Evolutionary conservation across 2,329 filamentous ascomycete genomes (phyloP).

Genomic region (Nemania diffusa): DNA sequence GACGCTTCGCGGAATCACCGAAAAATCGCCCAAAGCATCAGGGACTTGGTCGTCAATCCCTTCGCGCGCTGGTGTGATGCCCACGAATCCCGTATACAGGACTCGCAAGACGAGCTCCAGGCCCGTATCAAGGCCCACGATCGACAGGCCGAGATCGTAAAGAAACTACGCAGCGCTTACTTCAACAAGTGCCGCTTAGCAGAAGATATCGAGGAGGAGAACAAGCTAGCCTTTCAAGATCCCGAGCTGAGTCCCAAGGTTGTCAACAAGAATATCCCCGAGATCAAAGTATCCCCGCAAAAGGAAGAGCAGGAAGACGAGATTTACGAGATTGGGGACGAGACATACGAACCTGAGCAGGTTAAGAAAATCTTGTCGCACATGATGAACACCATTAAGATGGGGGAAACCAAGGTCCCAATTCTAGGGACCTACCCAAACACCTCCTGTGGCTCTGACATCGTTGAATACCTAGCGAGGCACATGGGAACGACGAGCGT

Average conservation of each 20-base stretch:
- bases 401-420: conserved; percentile 92
- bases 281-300: conserved; percentile 85
- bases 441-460: conserved; percentile 89
- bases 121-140: conserved; percentile 90
- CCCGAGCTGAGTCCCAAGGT: conserved; percentile 76
- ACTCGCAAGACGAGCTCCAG: conserved; percentile 95
- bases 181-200: conserved; percentile 99
- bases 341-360: conserved; percentile 84
- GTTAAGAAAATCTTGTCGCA: conserved; percentile 89
- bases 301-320: conserved; percentile 77
- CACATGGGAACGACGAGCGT: conserved; percentile 85
- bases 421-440: conserved; percentile 96
- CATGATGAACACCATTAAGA: conserved; percentile 86
- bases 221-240: conserved; percentile 96
- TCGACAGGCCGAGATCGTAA: conserved; percentile 87
- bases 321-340: conserved; percentile 88
- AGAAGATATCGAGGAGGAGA: conserved; percentile 97
- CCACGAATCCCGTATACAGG: conserved; percentile 89
- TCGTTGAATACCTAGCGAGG: conserved; percentile 93
- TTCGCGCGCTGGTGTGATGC: conserved; percentile 97
- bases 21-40: conserved; percentile 96
- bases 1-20: conserved; percentile 89
- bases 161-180: conserved; percentile 94
- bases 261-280: conserved; percentile 71
- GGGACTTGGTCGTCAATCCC: conserved; percentile 92